phyloP scores from a whole-genome alignment of 163 green algal species.

The Chloroidium sp. region DNA sequence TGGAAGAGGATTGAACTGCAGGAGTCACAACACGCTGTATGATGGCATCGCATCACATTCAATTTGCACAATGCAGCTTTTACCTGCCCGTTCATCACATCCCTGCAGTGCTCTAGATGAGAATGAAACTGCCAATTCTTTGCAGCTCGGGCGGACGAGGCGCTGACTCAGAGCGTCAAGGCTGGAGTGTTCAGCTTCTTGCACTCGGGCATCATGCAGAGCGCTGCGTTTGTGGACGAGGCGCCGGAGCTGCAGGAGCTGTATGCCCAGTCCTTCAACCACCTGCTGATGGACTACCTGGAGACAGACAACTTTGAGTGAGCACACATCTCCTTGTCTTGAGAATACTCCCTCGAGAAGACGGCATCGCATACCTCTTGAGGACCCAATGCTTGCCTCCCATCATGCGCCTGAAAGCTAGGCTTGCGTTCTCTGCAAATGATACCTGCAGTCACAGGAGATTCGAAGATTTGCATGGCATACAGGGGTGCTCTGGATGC shows the following conservation, averaged over 20 bases:
- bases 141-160: slow-evolving; percentile 20
- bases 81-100: no score
- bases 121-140: no score
- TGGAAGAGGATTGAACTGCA: no score
- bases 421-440: not conserved
- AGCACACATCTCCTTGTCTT: not conserved
- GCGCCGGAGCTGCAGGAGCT: slow-evolving; percentile 33
- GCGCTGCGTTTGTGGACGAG: slow-evolving; percentile 33
- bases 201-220: slow-evolving; percentile 16
- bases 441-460: not conserved
- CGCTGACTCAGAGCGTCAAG: slow-evolving; percentile 23
- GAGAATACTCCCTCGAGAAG: not conserved
- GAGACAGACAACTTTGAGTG: slow-evolving; percentile 27
- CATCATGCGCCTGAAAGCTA: not conserved
- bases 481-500: not conserved
- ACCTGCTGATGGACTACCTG: slow-evolving; percentile 50
- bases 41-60: no score
- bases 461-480: not conserved
- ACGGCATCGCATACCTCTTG: no score
- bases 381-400: no score
- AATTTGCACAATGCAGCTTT: no score
- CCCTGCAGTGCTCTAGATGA: no score
- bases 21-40: no score
- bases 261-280: slow-evolving; percentile 40
- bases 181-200: slow-evolving; percentile 30